Evolutionary conservation across 2,329 filamentous ascomycete species (phyloP), one percentile per base, ranked within the genome.

Genomic region (Aureobasidium sp.): DNA sequence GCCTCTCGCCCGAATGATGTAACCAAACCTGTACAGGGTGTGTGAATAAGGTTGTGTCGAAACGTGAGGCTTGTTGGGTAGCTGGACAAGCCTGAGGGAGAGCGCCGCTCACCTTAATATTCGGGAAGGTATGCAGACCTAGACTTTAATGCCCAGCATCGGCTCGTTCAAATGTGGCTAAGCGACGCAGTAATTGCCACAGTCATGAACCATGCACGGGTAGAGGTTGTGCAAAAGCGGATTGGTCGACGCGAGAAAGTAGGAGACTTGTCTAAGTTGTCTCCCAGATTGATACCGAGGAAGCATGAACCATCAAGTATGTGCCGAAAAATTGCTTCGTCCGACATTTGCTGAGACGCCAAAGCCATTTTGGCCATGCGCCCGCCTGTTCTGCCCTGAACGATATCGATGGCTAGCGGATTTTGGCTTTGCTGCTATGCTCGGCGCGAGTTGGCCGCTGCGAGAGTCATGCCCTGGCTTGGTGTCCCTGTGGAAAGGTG

Each of bases 371-470:
- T 11, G 39, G 57, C 33, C 37, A 19, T 22, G 44, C 37, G 47
- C 48, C 42, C 37, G 47, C 48, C 42, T 42, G n/a, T 40, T 15
- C 47, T 39, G 48, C 29, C 45, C 31, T 45, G 37, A 33, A 27
- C 22, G 19, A 39, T 35, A 40, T 33, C 47, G 44, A 42, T 53
- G 37, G 29, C 29, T 37, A 33, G 12, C n/a, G 37, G 24, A 37
- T 53, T 61, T 49, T 61, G 29, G n/a, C 27, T 31, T 53, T 37
- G 49, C 24, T 56, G 60, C 31, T 53, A 53, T 45, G 24, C 49
- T 61, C 47, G 60, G 60, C 60, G 44, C 40, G 31, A 15, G 14
- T n/a, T 45, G 27, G 19, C 33, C 37, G 31, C 47, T 52, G 42
- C 53, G n/a, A 45, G 53, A 47, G 27, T 49, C 57, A 50, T 42